phyloP scores from a whole-genome alignment of 2,329 filamentous ascomycete genomes.

The Sporothrix sp. region DNA sequence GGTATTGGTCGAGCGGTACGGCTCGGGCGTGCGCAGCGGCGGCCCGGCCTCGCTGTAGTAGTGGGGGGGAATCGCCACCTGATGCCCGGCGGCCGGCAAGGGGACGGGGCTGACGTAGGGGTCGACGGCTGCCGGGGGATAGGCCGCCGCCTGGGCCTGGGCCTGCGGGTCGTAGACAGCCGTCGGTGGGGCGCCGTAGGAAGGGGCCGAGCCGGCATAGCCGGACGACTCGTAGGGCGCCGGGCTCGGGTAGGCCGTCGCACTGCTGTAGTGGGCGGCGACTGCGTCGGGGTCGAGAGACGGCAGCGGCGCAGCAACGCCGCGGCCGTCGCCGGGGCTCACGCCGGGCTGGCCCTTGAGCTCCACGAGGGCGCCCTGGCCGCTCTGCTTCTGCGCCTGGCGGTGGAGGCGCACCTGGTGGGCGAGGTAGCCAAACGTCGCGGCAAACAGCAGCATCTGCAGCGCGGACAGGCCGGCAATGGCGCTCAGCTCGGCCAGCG shows the following conservation, averaged over 20 bases:
- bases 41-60: not conserved
- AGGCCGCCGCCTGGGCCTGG: not conserved
- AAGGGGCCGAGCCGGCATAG: not conserved
- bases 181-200: not conserved
- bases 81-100: not conserved
- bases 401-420: slow-evolving; percentile 23
- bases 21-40: not conserved
- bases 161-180: not conserved
- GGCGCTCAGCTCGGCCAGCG: slow-evolving; percentile 22
- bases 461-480: slow-evolving; percentile 25
- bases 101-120: not conserved
- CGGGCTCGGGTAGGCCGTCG: not conserved
- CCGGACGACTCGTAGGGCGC: not conserved
- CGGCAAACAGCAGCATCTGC: slow-evolving; percentile 28
- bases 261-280: not conserved
- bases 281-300: not conserved
- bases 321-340: not conserved
- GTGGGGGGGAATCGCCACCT: not conserved
- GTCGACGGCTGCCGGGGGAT: not conserved
- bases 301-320: not conserved
- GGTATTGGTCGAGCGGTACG: not conserved
- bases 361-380: slow-evolving; percentile 19
- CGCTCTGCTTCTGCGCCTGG: slow-evolving; percentile 16
- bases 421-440: slow-evolving; percentile 35
- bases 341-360: slow-evolving; percentile 20